Conservation (phyloP, 257 asterid genomes). For the Anisodus tanguticus region DNA sequence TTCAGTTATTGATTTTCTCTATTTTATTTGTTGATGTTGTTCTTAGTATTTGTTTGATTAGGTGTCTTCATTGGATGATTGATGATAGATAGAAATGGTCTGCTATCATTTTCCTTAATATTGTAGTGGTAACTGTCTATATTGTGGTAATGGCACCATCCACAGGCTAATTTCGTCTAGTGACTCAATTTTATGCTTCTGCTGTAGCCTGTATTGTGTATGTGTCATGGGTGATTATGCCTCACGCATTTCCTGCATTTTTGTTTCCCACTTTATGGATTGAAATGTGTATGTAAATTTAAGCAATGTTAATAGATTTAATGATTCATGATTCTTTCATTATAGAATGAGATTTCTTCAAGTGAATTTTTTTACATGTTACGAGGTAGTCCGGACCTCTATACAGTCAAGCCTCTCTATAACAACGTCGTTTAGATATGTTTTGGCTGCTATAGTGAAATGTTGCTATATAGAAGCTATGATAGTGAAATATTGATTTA, state of each 20-base stretch:
- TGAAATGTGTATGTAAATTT: background rate
- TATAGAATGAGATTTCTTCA: background rate
- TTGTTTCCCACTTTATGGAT: background rate
- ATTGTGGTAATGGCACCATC: background rate
- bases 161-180: background rate
- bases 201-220: background rate
- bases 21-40: background rate
- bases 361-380: background rate
- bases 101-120: background rate
- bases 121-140: background rate
- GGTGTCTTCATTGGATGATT: background rate
- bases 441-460: too few species aligned
- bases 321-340: too few species aligned
- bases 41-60: background rate
- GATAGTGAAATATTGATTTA: too few species aligned
- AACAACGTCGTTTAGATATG: too few species aligned
- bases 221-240: background rate
- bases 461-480: too few species aligned
- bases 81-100: background rate
- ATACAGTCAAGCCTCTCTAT: too few species aligned
- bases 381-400: background rate
- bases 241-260: background rate
- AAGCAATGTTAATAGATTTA: background rate
- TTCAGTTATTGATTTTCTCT: background rate
- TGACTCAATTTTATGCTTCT: background rate